Evolutionary conservation across 148 eudicot species (phyloP), one percentile per base, ranked within the genome.

Genomic region (Mesembryanthemum crystallinum): DNA sequence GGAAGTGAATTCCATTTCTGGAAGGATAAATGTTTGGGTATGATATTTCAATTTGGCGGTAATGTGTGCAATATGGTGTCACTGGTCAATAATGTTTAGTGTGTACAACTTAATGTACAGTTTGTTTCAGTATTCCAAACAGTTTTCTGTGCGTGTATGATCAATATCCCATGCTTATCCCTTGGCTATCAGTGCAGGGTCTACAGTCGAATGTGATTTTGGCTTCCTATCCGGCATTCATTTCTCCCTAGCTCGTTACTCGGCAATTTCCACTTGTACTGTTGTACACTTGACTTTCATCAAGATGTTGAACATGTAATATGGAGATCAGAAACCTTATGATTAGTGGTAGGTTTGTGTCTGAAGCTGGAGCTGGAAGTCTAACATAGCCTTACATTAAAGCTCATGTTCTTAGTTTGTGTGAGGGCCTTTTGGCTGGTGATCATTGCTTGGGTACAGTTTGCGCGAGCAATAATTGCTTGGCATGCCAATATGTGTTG

Each of bases 391-490:
- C 81, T 76, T 17, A 70, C 86, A 72, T 37, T 80, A 25, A 78
- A 69, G 68, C 68, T 75, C 42, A 75, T 85, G 67, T 76, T 82
- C 51, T 37, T 80, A 51, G 64, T 82, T 77, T 74, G 73, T 32
- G 11, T 86, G 59, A 85, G 82, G 73, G 78, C 85, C 76, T 69
- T 84, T 35, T 87, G 77, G 77, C 71, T 84, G 55, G 79, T 85
- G 37, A 69, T 83, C 66, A 58, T 72, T 70, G 83, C 91, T 49
- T 93, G 88, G 92, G 69, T 86, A 35, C 89, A 91, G 73, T 71
- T 91, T 65, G 76, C 88, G 54, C 73, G 77, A 59, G 78, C 76
- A 74, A 76, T 89, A 71, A 70, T 88, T 77, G 64, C 30, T 79
- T 73, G 88, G 70, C 88, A 88, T 71, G 71, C 84, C 61, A 71